Conservation (phyloP, 805 yeast genomes). For the Candida ulmi region DNA sequence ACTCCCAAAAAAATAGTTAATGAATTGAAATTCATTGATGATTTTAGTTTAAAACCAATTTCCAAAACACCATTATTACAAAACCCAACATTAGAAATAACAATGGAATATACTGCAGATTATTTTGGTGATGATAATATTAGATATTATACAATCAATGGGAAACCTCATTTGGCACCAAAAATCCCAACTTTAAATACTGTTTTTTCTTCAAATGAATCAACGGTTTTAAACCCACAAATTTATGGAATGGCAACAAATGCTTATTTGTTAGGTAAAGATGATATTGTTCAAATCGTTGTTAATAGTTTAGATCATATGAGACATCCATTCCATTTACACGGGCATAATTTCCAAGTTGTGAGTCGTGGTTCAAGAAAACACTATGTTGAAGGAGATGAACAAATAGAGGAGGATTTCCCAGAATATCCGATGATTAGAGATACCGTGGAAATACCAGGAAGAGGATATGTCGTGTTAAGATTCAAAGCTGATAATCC, state of each 20-base stretch:
- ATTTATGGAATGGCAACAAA: constrained; percentile 73
- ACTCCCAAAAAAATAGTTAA: constrained; percentile 26
- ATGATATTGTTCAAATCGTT: constrained; percentile 68
- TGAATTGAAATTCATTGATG: constrained; percentile 27
- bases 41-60: constrained; percentile 28
- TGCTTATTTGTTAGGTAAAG: constrained; percentile 50
- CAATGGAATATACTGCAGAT: constrained; percentile 50
- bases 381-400: constrained; percentile 21
- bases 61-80: constrained; percentile 35
- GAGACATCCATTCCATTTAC: constrained; percentile 74
- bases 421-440: constrained; percentile 24
- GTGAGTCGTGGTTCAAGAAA: constrained; percentile 40
- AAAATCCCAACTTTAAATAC: constrained; percentile 66
- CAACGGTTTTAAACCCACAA: constrained; percentile 40
- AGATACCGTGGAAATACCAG: constrained; percentile 55
- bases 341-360: constrained; percentile 68
- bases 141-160: constrained; percentile 66
- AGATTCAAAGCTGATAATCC: constrained; percentile 70
- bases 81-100: constrained; percentile 53
- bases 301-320: constrained; percentile 75
- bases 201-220: constrained; percentile 50
- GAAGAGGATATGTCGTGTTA: constrained; percentile 50
- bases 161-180: constrained; percentile 57
- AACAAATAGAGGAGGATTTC: neutral
- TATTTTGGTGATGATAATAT: constrained; percentile 56